These are phyloP conservation scores for Mucor velutinosus DNA, from an alignment of 371 early-diverging fungal species.

Conservation along the genomic window DNA sequence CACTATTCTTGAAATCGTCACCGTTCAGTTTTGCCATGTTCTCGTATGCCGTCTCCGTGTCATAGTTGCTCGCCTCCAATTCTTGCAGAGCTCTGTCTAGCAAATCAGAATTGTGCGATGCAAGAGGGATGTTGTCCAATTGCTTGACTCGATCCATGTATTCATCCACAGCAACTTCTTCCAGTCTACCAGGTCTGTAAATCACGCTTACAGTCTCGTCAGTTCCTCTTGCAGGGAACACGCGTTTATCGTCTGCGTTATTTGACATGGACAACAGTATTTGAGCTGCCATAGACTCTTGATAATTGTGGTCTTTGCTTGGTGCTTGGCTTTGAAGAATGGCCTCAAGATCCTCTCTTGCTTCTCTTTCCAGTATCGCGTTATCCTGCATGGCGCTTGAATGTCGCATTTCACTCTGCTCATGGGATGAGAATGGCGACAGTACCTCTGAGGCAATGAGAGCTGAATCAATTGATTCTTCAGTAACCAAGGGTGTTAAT, in stretches of 20 bases:
- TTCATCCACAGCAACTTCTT: slow-evolving; percentile 36
- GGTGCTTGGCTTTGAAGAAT: not conserved
- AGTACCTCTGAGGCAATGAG: too few relatives aligned
- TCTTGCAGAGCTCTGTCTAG: slow-evolving; percentile 65
- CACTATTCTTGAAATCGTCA: slow-evolving; percentile 52
- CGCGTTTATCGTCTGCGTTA: too few relatives aligned
- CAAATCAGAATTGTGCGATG: slow-evolving; percentile 54
- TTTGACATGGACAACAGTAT: too few relatives aligned
- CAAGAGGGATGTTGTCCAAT: slow-evolving; percentile 41
- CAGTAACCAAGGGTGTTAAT: too few relatives aligned
- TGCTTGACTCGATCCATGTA: slow-evolving; percentile 53
- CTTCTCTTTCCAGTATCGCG: too few relatives aligned
- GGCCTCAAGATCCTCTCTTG: too few relatives aligned
- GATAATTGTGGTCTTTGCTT: too few relatives aligned
- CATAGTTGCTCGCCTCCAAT: slow-evolving; percentile 57
- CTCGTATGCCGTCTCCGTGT: slow-evolving; percentile 59
- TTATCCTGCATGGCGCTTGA: too few relatives aligned
- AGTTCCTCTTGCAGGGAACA: slow-evolving; percentile 44
- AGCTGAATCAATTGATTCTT: too few relatives aligned
- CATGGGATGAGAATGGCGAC: too few relatives aligned
- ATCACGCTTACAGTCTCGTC: slow-evolving; percentile 49
- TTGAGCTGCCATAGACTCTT: too few relatives aligned
- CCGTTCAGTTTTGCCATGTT: slow-evolving; percentile 49
- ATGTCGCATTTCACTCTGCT: too few relatives aligned
- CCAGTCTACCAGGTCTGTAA: slow-evolving; percentile 22